Base-by-base conservation (phyloP, 2,329 filamentous ascomycete species). In the Fusarium cicatricum region DNA sequence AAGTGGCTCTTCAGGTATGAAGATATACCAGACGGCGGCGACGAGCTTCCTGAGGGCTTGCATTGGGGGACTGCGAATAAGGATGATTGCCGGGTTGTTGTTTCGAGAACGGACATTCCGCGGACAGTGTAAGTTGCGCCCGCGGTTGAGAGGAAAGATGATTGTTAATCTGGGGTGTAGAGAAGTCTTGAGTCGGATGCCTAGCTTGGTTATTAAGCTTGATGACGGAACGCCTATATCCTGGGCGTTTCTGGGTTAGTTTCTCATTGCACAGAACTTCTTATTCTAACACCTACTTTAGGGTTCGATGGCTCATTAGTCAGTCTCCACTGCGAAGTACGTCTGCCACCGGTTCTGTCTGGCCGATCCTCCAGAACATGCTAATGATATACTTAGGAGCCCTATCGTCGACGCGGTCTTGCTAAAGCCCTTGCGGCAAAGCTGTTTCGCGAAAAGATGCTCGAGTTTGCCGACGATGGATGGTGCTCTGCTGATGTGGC, bases 401-500 rank as follows among this genome's bases (percentile, higher is more conserved):
- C 77, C 2, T 88, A 84, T 62, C 82, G 89, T 26, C 82, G 86
- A 0, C 78, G 75, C 36, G 88, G 89, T 0, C 73, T 91, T 26
- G 88, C 87, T 2, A 89, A 87, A 69, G 77, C 78, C 0, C 74
- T 91, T 4, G 82, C 83, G 1, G 74, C 78, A 19, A 88, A 82
- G 67, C 70, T 90, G 3, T 79, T 90, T 39, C 75, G 74, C 4
- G 80, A 86, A 33, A 76, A 80, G 40, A 74, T 81, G 29, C 61
- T 61, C 3, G 71, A 75, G 1, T 84, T 78, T 31, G 77, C 76
- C 1, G 64, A 77, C 0, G 83, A 84, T 32, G 80, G 77, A 7
- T 85, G 82, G 77, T 81, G 79, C 21, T 81, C 85, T 55, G 87
- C 87, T 2, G 87, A 91, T 71, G 88, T 91, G 0, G 81, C 84